Conservation (phyloP, 2,329 filamentous ascomycete genomes). For the Aspergillus sclerotialis region DNA sequence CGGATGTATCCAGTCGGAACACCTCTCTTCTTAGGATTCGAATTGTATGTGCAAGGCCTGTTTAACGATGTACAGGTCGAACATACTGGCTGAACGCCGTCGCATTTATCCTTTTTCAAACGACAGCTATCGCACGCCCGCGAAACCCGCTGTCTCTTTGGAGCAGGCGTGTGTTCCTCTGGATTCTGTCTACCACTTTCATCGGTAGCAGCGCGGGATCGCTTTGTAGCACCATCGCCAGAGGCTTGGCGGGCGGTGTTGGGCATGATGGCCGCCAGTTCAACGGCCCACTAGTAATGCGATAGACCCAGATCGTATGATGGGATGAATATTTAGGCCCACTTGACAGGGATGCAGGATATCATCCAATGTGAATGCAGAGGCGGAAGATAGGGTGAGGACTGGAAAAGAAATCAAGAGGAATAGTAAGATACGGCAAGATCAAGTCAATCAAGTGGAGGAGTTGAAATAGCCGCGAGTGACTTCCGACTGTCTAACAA, state of each 20-base stretch:
- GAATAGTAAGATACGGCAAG: no score
- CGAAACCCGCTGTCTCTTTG: conserved; percentile 59
- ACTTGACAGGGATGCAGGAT: conserved; percentile 11
- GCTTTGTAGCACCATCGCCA: conserved; percentile 23
- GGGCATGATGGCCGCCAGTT: conserved; percentile 24
- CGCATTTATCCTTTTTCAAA: conserved; percentile 63
- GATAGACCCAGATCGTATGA: conserved; percentile 15
- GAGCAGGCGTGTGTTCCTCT: conserved; percentile 23
- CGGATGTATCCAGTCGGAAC: conserved; percentile 75
- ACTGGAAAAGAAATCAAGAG: no score
- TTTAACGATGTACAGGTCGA: conserved; percentile 59
- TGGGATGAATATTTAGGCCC: conserved; percentile 25
- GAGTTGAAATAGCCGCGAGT: no score
- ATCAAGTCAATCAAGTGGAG: no score
- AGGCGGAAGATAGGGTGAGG: no score
- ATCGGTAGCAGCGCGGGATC: conserved; percentile 23
- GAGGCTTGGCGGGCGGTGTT: conserved; percentile 25
- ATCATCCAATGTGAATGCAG: no score
- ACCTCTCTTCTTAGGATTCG: conserved; percentile 67
- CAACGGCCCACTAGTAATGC: conserved; percentile 18
- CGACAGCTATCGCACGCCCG: conserved; percentile 64
- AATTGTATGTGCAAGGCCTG: conserved; percentile 63
- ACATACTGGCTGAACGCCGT: conserved; percentile 61
- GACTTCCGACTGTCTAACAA: no score
- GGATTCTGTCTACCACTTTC: conserved; percentile 21